phyloP scores from a whole-genome alignment of 2,329 filamentous ascomycete genomes.

The Colletotrichum higginsianum region DNA sequence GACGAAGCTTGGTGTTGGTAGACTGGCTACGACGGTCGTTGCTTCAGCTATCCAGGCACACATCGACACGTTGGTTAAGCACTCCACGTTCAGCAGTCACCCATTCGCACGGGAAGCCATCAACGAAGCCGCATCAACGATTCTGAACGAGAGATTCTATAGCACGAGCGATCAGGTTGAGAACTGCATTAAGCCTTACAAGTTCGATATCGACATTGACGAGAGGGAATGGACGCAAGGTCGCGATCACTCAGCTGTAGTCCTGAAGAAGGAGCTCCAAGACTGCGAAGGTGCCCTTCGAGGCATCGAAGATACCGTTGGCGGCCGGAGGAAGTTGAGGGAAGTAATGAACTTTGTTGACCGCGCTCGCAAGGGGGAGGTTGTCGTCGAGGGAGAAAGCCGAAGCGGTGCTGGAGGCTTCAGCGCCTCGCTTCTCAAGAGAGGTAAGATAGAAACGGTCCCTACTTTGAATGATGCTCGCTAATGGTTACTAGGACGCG shows the following conservation, averaged over 20 bases:
- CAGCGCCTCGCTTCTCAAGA: conserved; percentile 85
- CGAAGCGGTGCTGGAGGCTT: conserved; percentile 92
- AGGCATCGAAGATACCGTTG: conserved; percentile 81
- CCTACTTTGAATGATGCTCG: background rate
- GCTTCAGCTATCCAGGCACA: conserved; percentile 89
- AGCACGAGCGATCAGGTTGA: conserved; percentile 98
- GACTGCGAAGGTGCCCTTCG: conserved; percentile 87
- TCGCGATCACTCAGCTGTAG: conserved; percentile 83
- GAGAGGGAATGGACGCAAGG: conserved; percentile 90
- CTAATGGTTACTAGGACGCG: conserved; percentile 75
- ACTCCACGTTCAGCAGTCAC: conserved; percentile 89
- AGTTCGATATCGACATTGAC: conserved; percentile 96
- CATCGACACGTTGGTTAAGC: conserved; percentile 82
- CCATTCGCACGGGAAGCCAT: conserved; percentile 96
- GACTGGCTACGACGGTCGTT: conserved; percentile 92
- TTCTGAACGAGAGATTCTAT: conserved; percentile 94
- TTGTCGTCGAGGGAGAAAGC: conserved; percentile 87
- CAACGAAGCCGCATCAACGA: conserved; percentile 88
- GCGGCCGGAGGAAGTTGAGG: conserved; percentile 85
- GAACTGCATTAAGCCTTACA: conserved; percentile 99
- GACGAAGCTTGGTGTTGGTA: conserved; percentile 94
- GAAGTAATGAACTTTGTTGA: conserved; percentile 96
- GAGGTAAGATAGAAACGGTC: conserved; percentile 70
- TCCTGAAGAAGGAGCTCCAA: conserved; percentile 89
- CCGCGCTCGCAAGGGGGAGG: conserved; percentile 87